Conservation (phyloP, 495 filamentous ascomycete genomes). For the Aspergillus leporis region DNA sequence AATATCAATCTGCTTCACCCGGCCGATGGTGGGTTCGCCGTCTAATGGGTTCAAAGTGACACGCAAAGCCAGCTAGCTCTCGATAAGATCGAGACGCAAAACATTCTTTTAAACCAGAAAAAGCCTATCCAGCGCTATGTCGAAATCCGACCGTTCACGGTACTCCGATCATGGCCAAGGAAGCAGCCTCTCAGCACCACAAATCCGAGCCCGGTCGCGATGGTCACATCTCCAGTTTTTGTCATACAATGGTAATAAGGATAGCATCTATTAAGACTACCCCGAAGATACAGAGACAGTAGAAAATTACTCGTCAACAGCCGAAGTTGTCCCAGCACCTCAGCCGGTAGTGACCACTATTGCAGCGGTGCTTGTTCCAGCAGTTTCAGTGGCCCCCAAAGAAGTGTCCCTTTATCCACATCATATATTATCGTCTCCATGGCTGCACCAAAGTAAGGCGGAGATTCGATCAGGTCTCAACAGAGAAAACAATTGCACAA, state of each 20-base stretch:
- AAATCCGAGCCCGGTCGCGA: not conserved
- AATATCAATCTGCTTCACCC: not conserved
- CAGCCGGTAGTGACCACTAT: too few relatives aligned
- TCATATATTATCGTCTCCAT: too few relatives aligned
- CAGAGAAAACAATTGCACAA: slow-evolving; percentile 98
- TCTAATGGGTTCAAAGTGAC: not conserved
- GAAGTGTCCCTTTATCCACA: too few relatives aligned
- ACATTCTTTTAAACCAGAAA: not conserved
- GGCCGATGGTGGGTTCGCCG: not conserved
- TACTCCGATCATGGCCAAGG: not conserved
- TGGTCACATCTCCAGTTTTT: not conserved
- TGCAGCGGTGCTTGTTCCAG: too few relatives aligned
- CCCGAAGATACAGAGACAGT: too few relatives aligned
- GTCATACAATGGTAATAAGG: not conserved
- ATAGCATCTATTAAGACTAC: not conserved
- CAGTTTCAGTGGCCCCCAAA: too few relatives aligned
- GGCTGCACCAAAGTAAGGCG: too few relatives aligned
- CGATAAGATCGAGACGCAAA: not conserved
- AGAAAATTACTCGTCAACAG: too few relatives aligned
- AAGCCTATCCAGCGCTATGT: not conserved
- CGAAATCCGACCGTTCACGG: not conserved
- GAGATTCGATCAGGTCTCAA: slow-evolving; percentile 4
- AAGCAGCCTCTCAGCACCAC: not conserved
- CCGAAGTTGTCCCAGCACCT: too few relatives aligned
- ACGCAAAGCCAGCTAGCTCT: not conserved